Base-by-base conservation (phyloP, 2,329 filamentous ascomycete genomes). In the Zymoseptoria tritici region DNA sequence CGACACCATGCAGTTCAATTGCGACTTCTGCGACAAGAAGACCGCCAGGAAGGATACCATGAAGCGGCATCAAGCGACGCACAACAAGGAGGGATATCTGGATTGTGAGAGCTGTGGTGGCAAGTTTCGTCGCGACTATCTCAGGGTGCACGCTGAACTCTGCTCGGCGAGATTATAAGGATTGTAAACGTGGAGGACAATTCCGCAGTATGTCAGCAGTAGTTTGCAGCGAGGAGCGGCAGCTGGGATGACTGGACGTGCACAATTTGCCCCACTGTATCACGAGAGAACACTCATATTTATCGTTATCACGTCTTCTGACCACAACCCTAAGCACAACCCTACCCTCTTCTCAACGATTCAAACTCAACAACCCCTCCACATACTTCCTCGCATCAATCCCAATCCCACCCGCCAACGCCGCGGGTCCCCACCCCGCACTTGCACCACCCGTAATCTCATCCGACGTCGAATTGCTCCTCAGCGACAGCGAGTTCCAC, bases 381-480 rank as follows among this genome's bases (percentile, higher is more conserved):
- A 91, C 84, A 72, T 91, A 91, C 70, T 82, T 83, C 72, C 85
- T 81, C 29, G 88, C 90, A 77, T 92, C 89, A 36, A 91, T 81
- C 0, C 89, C 89, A 63, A 92, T 90, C 0, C 88, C 89, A 68
- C 89, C 85, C 0, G 83, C 85, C 64, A 91, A 73, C 58, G 81
- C 81, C 20, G 80, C 81, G 52, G 66, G 68, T 42, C 66, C 72
- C 66, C 66, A 70, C 13, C 66, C 68, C 31, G 62, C 67, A 26
- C 63, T 60, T 4, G 59, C 56, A 36, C 66, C 68, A 26, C 68
- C 59, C 6, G 65, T 61, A 26, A 57, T 61, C 26, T 63, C 63
- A 46, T 69, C 67, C 16, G 59, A 55, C 9, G 57, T 66, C 2
- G 62, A n/a, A 46, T 57, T 55, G 16, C 59, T 52, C 13, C 68